Conservation (phyloP, 1,284 basidiomycete genomes). For the Cutaneotrichosporon cavernicola region DNA sequence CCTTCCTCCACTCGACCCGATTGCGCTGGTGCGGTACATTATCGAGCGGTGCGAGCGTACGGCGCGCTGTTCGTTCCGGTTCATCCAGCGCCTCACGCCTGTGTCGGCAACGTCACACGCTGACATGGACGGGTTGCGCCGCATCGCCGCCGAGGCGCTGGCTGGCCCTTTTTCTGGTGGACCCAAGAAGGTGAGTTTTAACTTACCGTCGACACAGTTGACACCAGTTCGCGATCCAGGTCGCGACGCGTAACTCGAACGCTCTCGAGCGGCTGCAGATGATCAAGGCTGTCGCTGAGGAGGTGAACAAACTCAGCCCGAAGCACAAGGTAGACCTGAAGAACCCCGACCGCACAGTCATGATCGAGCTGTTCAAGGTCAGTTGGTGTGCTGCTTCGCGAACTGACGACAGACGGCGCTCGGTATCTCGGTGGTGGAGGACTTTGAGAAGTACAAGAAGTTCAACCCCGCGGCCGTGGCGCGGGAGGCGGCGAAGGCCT, state of each 20-base stretch:
- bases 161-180: constrained; percentile 16
- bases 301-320: constrained; percentile 33
- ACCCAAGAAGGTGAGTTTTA: constrained; percentile 17
- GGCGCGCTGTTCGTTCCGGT: constrained; percentile 40
- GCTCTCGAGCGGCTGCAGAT: constrained; percentile 42
- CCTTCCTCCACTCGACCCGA: constrained; percentile 25
- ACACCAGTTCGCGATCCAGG: constrained; percentile 41
- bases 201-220: not conserved
- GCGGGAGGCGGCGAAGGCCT: constrained; percentile 22
- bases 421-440: constrained; percentile 40
- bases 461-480: constrained; percentile 34
- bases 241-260: constrained; percentile 38
- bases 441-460: constrained; percentile 45
- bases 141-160: constrained; percentile 25
- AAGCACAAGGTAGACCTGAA: constrained; percentile 45
- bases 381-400: constrained; percentile 2
- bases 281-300: constrained; percentile 44
- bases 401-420: constrained; percentile 32
- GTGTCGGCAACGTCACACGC: constrained; percentile 31
- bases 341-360: constrained; percentile 41
- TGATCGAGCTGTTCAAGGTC: constrained; percentile 45
- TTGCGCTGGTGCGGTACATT: constrained; percentile 36
- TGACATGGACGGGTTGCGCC: constrained; percentile 31
- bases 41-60: constrained; percentile 40
- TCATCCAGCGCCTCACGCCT: constrained; percentile 40